These are phyloP conservation scores for Trichomonascaceae sp. DNA, from an alignment of 1,139 yeast genomes.

Conservation along the genomic window DNA sequence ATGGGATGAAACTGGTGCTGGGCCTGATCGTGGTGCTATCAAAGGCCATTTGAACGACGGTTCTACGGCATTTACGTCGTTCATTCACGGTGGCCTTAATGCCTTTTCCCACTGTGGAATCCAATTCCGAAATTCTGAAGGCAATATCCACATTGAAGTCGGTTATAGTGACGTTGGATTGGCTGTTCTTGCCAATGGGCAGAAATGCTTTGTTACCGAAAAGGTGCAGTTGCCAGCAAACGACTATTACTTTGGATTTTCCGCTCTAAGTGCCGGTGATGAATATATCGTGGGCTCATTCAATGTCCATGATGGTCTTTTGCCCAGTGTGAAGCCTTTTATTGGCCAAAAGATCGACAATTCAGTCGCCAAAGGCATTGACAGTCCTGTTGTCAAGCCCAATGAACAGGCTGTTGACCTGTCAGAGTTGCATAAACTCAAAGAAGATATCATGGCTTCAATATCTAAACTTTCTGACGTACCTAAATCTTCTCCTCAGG, in stretches of 20 bases:
- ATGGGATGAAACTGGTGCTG: constrained; percentile 16
- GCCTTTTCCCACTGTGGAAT: constrained; percentile 35
- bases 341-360: constrained; percentile 15
- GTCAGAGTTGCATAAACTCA: constrained; percentile 10
- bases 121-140: constrained; percentile 32
- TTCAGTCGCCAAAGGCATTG: constrained; percentile 4
- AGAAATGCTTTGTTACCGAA: constrained; percentile 32
- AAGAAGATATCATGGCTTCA: constrained; percentile 17
- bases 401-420: constrained; percentile 3
- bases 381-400: background rate
- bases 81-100: constrained; percentile 16
- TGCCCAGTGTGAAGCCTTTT: constrained; percentile 9
- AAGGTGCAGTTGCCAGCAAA: constrained; percentile 29
- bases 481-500: background rate
- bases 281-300: constrained; percentile 29
- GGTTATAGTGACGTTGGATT: constrained; percentile 31
- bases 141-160: constrained; percentile 27
- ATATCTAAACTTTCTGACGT: constrained; percentile 14
- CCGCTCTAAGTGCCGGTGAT: constrained; percentile 30
- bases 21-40: constrained; percentile 27
- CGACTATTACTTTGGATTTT: constrained; percentile 31
- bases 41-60: constrained; percentile 39
- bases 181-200: constrained; percentile 35
- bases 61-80: constrained; percentile 17
- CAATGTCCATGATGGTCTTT: constrained; percentile 18